Conservation (phyloP, 352 stramenopile species). For the Globisporangium cederbergense region DNA sequence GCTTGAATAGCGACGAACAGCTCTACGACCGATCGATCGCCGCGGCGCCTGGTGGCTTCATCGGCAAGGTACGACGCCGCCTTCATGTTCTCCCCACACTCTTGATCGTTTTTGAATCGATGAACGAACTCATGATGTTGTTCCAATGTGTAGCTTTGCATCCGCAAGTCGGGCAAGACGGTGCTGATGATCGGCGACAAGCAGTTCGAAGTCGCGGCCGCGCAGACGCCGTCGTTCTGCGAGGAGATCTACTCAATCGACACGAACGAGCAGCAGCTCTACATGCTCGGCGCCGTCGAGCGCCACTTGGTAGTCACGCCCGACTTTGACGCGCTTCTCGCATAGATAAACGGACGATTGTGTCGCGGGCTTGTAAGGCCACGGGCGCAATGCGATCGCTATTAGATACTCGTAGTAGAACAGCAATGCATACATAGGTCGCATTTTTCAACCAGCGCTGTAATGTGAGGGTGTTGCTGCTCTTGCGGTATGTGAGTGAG, state of each 20-base stretch:
- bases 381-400: neutral
- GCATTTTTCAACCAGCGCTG: neutral
- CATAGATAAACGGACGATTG: slow-evolving; percentile 30
- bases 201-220: slow-evolving; percentile 75
- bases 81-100: neutral
- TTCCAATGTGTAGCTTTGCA: slow-evolving; percentile 45
- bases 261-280: slow-evolving; percentile 63
- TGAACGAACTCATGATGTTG: neutral
- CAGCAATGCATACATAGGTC: neutral
- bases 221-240: slow-evolving; percentile 78
- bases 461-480: too few species aligned
- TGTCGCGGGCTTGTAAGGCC: too few species aligned
- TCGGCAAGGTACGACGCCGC: slow-evolving; percentile 62
- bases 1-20: slow-evolving; percentile 38
- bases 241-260: slow-evolving; percentile 85
- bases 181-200: slow-evolving; percentile 86
- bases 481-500: too few species aligned
- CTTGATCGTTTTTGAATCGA: neutral
- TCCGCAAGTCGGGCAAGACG: slow-evolving; percentile 83
- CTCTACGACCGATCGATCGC: slow-evolving; percentile 69
- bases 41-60: slow-evolving; percentile 67
- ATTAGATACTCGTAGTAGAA: neutral
- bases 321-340: slow-evolving; percentile 80
- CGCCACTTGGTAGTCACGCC: slow-evolving; percentile 82
- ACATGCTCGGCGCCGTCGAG: slow-evolving; percentile 68